phyloP scores from a whole-genome alignment of 192 early-diverging fungal species.

The Backusella sp. region DNA sequence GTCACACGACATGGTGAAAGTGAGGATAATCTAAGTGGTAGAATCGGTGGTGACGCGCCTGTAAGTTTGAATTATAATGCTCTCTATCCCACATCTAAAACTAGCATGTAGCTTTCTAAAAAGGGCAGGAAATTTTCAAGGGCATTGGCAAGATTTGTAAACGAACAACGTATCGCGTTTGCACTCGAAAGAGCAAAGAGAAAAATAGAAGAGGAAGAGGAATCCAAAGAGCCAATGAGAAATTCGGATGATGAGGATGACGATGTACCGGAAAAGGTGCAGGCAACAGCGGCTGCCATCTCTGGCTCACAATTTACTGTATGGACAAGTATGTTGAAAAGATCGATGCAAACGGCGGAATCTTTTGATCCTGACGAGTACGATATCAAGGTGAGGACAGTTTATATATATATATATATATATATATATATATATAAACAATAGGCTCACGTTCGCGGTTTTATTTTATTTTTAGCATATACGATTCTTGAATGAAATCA shows the following conservation, averaged over 20 bases:
- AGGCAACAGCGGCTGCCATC: constrained; percentile 62
- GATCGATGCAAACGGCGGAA: constrained; percentile 85
- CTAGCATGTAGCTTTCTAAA: constrained; percentile 58
- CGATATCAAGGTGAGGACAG: constrained; percentile 65
- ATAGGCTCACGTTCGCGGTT: too few relatives aligned
- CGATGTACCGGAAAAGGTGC: constrained; percentile 3
- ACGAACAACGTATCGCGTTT: constrained; percentile 50
- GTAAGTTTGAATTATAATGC: too few relatives aligned
- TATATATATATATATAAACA: too few relatives aligned
- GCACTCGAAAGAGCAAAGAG: constrained; percentile 39
- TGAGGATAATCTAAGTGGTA: constrained; percentile 77
- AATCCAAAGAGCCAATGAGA: not conserved
- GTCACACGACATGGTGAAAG: constrained; percentile 93
- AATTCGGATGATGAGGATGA: not conserved
- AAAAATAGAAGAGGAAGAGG: constrained; percentile 3
- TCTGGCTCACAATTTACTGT: constrained; percentile 64
- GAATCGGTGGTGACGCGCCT: constrained; percentile 66
- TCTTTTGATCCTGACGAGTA: constrained; percentile 73
- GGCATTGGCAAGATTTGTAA: constrained; percentile 79
- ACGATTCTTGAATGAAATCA: constrained; percentile 90
- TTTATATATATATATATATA: too few relatives aligned
- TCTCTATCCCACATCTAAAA: too few relatives aligned
- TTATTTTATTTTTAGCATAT: constrained; percentile 49
- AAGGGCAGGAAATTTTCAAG: constrained; percentile 68
- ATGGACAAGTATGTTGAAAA: constrained; percentile 87